Base-by-base conservation (phyloP, 768 basidiomycete genomes). In the Hericium coralloides region DNA sequence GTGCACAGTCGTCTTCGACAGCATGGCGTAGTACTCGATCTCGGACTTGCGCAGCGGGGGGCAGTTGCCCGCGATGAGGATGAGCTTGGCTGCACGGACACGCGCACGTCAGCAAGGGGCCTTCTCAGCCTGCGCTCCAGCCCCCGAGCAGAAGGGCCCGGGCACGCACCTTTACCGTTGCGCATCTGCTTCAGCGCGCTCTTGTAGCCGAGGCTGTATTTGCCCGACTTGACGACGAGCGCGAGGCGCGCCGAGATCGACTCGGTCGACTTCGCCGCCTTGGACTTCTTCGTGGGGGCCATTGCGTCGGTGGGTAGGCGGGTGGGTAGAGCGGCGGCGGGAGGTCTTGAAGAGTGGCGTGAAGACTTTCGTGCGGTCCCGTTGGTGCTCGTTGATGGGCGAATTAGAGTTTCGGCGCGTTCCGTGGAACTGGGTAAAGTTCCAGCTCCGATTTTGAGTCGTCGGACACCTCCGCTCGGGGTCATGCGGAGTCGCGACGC, bases 121-220 rank as follows among this genome's bases (percentile, higher is more conserved):
- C 92, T 95, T 95, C 93, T 94, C 92, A 94, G 92, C 93, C 81
- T 87, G 78, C 77, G 92, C 92, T 93, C 92, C 92, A 92, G 92
- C 84, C 92, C 91, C 83, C 79, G 72, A 76, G 81, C 80, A 76
- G 79, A 72, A 73, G 73, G 53, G 57, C 55, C 57, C 68, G 68
- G 53, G 60, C 57, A 65, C 93, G 81, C 73, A 98, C 95, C 92
- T 82, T 97, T 95, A 72, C 97, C 95, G 62, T 75, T 88, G 70
- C 95, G 89, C 91, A 99, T 97, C 76, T 92, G 87, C 83, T 98
- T 98, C 68, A 99, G 80, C 53, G 95, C 92, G 60, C 92, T 92
- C 77, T 98, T 98, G 87, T 98, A 98, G 60, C 97, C 97, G 60
- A 98, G 80, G 55, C 82, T 79, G 85, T 93, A 98, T 76, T 98